Evolutionary conservation across 805 yeast species (phyloP).

Genomic region (Schizosaccharomyces osmophilus): DNA sequence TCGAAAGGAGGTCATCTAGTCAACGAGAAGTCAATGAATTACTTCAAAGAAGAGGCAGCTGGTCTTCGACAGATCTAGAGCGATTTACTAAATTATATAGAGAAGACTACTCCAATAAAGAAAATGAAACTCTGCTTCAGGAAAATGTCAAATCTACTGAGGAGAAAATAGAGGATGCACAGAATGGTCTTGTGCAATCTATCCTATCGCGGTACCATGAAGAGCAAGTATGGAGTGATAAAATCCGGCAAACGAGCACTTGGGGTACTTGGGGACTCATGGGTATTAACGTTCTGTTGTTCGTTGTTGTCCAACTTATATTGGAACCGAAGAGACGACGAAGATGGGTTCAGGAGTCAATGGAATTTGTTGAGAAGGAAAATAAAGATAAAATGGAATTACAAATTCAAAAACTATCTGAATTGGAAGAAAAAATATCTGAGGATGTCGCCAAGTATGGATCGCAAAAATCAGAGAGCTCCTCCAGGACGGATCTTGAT

Average conservation of each 20-base stretch:
- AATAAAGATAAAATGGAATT: not conserved
- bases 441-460: not conserved
- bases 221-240: conserved; percentile 95
- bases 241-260: conserved; percentile 76
- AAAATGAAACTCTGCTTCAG: conserved; percentile 26
- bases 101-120: conserved; percentile 53
- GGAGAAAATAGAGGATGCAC: conserved; percentile 37
- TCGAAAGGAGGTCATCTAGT: conserved; percentile 36
- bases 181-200: conserved; percentile 42
- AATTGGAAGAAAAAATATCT: not conserved
- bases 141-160: conserved; percentile 29
- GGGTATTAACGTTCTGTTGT: conserved; percentile 62
- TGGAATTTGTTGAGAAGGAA: not conserved
- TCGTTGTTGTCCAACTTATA: conserved; percentile 57
- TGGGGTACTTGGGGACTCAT: conserved; percentile 87
- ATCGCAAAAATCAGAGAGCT: not conserved
- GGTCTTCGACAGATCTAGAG: conserved; percentile 63
- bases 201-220: conserved; percentile 80
- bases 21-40: conserved; percentile 75
- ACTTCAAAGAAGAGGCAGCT: conserved; percentile 56
- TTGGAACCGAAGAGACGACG: conserved; percentile 89
- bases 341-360: not conserved
- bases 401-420: not conserved
- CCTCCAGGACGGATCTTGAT: no score
- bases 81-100: conserved; percentile 59